Evolutionary conservation across 2,329 filamentous ascomycete genomes (phyloP), one percentile per base, ranked within the genome.

Genomic region (Zelopaecilomyces penicillatus): DNA sequence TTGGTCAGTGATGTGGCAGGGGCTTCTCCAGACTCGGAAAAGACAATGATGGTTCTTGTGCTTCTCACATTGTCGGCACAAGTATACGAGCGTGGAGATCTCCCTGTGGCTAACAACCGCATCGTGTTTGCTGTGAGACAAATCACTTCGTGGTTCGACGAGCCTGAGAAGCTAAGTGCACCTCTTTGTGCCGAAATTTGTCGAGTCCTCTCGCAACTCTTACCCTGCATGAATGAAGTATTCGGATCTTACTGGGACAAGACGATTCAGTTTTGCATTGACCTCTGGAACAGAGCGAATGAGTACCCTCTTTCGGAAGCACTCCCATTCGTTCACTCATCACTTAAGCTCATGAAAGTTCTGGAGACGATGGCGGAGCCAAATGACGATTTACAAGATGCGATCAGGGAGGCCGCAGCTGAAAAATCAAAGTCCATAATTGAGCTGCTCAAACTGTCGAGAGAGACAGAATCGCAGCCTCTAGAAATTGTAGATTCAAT

Each of bases 221-320:
- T 96, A 0, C 86, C 87, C 2, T 76, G 76, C 35, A 83, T 96
- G 54, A 77, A 80, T 47, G 84, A 89, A 39, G 80, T 95, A 1
- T 96, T 95, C 55, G 93, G 91, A 1, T 79, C 85, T 0, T 87
- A 95, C 58, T 98, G 93, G 93, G 76, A 82, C 41, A 76, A 76
- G 39, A 64, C 75, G 0, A 64, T 88, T 12, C 69, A 76, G 31
- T 76, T 80, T 41, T 76, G 83, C 48, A 65, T 74, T 8, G 63
- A 66, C 6, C 64, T 80, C 0, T 86, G 83, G 80, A 65, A 68
- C 3, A 67, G 69, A 4, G 70, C 67, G 0, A 60, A 60, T 8
- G 61, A 63, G 2, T 67, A 71, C 5, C 49, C 62, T 1, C 50
- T 68, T 0, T 70, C 79, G 11, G 61, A 69, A 9, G 68, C 71